A percentile compares a stretch with the other conserved stretches of the same genome.
Conservation (phyloP, 140 eudicot genomes). For the Oenanthe javanica region DNA sequence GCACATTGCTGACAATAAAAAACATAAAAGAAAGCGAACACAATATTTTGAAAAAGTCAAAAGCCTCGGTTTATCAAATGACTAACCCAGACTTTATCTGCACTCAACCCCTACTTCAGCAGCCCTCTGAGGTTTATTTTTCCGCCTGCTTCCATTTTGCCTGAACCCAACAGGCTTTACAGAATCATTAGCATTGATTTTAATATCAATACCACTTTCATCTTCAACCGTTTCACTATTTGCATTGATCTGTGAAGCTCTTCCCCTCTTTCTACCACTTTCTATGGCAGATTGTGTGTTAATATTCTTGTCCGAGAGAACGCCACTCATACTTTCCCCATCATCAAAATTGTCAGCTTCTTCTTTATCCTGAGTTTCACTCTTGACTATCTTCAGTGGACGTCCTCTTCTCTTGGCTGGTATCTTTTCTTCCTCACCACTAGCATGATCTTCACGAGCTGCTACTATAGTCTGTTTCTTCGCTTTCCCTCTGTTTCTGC, state of each 20-base stretch:
- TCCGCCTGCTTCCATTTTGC: slow-evolving; percentile 81
- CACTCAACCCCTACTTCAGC: slow-evolving; percentile 91
- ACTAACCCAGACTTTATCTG: slow-evolving; percentile 41
- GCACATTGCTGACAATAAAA: background rate
- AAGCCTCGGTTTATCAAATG: slow-evolving; percentile 24
- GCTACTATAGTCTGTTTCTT: slow-evolving; percentile 41
- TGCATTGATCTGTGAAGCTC: slow-evolving; percentile 36
- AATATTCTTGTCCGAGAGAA: slow-evolving; percentile 17
- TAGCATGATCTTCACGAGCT: slow-evolving; percentile 48
- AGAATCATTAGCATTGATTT: slow-evolving; percentile 24
- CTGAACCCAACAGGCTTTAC: slow-evolving; percentile 61
- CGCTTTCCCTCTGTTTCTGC: slow-evolving; percentile 75
- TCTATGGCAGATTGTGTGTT: slow-evolving; percentile 27
- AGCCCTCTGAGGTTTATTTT: slow-evolving; percentile 79
- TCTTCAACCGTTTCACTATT: slow-evolving; percentile 28
- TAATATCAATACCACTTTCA: slow-evolving; percentile 34
- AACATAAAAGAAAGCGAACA: background rate
- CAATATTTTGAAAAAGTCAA: background rate
- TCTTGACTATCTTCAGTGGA: slow-evolving; percentile 66
- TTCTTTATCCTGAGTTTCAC: slow-evolving; percentile 47
- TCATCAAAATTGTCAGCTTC: slow-evolving; percentile 30
- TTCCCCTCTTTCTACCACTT: slow-evolving; percentile 50
- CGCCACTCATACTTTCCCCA: slow-evolving; percentile 19
- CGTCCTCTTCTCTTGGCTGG: slow-evolving; percentile 82
- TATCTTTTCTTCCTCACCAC: slow-evolving; percentile 80